Evolutionary conservation across 192 early-diverging fungal genomes (phyloP).

Genomic region (Mortierella antarctica): DNA sequence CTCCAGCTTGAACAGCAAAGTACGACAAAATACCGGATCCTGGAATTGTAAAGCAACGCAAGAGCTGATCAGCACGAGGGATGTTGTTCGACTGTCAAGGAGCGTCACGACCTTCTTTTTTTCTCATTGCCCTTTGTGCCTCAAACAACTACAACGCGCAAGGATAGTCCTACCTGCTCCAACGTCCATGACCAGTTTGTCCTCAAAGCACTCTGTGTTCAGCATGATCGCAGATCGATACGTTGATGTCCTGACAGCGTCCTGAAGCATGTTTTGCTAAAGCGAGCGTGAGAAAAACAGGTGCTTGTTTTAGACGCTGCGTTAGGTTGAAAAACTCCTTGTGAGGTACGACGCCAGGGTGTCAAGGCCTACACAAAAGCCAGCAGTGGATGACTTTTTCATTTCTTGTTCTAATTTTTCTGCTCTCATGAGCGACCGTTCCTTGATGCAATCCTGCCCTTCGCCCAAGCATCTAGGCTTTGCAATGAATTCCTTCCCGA

Average conservation of each 20-base stretch:
- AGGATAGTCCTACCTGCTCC: constrained; percentile 71
- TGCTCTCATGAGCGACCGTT: no score
- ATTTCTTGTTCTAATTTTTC: no score
- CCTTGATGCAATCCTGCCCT: no score
- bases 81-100: neutral
- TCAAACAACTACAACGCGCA: neutral
- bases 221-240: constrained; percentile 93
- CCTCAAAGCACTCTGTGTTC: constrained; percentile 81
- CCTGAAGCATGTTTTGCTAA: constrained; percentile 99
- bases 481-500: neutral
- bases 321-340: no score
- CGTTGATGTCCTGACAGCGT: constrained; percentile 92
- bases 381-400: no score
- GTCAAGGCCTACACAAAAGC: no score
- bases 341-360: no score
- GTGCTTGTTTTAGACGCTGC: neutral
- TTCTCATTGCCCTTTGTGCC: neutral
- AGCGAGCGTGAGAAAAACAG: neutral
- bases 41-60: neutral
- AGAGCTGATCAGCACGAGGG: neutral
- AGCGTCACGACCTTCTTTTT: neutral
- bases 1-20: constrained; percentile 94
- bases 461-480: no score
- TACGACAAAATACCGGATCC: constrained; percentile 94
- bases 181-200: constrained; percentile 91